Percentiles rank a stretch among this genome's conserved stretches.
Evolutionary conservation across 1,284 basidiomycete species (phyloP).

Genomic region (Cryptococcus sp.): DNA sequence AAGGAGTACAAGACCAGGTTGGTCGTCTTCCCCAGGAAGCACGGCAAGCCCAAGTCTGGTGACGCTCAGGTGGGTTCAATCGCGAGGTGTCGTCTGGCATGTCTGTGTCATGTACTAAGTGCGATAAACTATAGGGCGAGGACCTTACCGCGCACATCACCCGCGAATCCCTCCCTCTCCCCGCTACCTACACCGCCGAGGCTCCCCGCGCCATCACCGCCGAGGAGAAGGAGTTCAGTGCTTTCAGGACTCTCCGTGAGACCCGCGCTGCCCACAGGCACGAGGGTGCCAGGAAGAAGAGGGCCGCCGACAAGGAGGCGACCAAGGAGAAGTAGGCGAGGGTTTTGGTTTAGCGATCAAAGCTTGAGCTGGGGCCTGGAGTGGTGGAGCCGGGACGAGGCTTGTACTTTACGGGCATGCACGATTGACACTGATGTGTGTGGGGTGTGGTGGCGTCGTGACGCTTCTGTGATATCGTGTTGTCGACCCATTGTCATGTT

Average conservation of each 20-base stretch:
- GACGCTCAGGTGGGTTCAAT: constrained; percentile 75
- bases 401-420: constrained; percentile 20
- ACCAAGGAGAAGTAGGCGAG: constrained; percentile 37
- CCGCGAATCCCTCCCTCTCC: constrained; percentile 70
- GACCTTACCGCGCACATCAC: constrained; percentile 81
- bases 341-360: too few species aligned
- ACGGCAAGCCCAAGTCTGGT: constrained; percentile 92
- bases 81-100: constrained; percentile 2
- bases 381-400: constrained; percentile 3
- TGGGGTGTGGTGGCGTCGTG: too few species aligned
- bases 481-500: too few species aligned
- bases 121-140: constrained; percentile 63
- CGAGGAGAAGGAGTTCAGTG: constrained; percentile 86
- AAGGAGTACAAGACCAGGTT: constrained; percentile 82
- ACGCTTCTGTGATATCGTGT: too few species aligned
- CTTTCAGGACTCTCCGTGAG: constrained; percentile 85
- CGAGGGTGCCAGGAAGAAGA: constrained; percentile 81
- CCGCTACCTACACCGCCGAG: constrained; percentile 70
- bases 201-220: constrained; percentile 89
- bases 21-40: constrained; percentile 92
- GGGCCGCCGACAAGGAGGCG: constrained; percentile 55
- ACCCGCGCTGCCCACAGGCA: constrained; percentile 81
- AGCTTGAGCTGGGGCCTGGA: background rate
- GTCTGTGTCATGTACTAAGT: background rate
- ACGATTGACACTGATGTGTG: constrained; percentile 4